Conservation (phyloP, 2,329 filamentous ascomycete genomes). For the Penicillium sp. region DNA sequence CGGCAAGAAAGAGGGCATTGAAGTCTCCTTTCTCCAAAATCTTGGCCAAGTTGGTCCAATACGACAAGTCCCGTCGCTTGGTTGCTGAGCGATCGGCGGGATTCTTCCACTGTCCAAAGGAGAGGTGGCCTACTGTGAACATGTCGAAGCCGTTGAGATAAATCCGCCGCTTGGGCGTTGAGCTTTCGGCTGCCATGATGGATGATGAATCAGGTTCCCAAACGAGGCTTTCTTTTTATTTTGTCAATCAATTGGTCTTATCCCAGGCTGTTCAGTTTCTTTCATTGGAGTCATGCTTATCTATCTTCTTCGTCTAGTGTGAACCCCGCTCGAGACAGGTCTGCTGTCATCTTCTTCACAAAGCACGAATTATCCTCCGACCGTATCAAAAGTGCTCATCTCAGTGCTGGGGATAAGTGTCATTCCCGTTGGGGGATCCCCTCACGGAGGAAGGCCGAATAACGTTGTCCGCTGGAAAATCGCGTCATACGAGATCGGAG, state of each 20-base stretch:
- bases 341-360: background rate
- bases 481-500: background rate
- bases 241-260: background rate
- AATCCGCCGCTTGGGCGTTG: conserved; percentile 16
- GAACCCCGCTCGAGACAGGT: background rate
- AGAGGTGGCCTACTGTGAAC: conserved; percentile 40
- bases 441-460: background rate
- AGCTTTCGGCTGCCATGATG: background rate
- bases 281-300: background rate
- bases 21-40: conserved; percentile 48
- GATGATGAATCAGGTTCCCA: background rate
- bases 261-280: no score
- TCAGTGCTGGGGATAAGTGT: background rate
- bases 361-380: background rate
- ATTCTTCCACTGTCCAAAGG: conserved; percentile 35
- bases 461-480: background rate
- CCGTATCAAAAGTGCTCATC: background rate
- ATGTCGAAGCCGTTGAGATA: conserved; percentile 45
- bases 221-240: background rate
- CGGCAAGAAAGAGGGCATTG: conserved; percentile 51
- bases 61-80: conserved; percentile 40
- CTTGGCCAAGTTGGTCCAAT: conserved; percentile 49
- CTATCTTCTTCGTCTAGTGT: background rate
- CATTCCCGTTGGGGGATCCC: background rate
- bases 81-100: conserved; percentile 37